A percentile compares a stretch with the other conserved stretches of the same genome.
Evolutionary conservation across 495 filamentous ascomycete species (phyloP).

Genomic region (Diplogelasinospora grovesii): DNA sequence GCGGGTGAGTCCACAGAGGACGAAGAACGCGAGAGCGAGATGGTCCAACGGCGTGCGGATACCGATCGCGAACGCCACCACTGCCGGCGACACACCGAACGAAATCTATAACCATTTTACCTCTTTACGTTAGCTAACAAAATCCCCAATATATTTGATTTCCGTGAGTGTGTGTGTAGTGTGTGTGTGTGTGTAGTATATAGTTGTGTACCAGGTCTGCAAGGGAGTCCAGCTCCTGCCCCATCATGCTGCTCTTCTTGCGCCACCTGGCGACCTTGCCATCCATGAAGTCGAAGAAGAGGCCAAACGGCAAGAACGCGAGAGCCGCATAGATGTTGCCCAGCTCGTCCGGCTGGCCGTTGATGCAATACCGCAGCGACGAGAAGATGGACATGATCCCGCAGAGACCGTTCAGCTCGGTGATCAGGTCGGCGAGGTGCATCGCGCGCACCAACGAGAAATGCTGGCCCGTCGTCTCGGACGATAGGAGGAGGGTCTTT

Average conservation of each 20-base stretch:
- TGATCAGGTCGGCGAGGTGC: constrained; percentile 92
- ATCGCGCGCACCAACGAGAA: constrained; percentile 65
- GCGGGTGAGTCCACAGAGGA: constrained; percentile 89
- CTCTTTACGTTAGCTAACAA: too few relatives aligned
- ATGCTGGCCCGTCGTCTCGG: constrained; percentile 71
- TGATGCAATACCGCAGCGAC: constrained; percentile 88
- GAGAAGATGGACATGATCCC: constrained; percentile 93
- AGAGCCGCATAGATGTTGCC: constrained; percentile 73
- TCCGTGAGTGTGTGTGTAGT: not conserved
- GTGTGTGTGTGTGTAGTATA: too few relatives aligned
- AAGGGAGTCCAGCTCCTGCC: constrained; percentile 95
- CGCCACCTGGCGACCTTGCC: constrained; percentile 94
- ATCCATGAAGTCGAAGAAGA: constrained; percentile 99
- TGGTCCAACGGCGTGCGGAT: constrained; percentile 83
- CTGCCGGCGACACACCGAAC: constrained; percentile 87
- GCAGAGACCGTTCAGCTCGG: constrained; percentile 91
- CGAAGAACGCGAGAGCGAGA: constrained; percentile 77
- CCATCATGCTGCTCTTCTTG: constrained; percentile 93
- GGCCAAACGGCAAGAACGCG: constrained; percentile 80
- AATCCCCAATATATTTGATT: too few relatives aligned
- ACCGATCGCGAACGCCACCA: constrained; percentile 81
- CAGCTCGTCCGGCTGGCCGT: constrained; percentile 61
- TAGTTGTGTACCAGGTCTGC: constrained; percentile 71
- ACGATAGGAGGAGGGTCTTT: constrained; percentile 72
- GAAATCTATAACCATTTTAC: too few relatives aligned